Percentiles rank a stretch among this genome's conserved stretches.
These are phyloP conservation scores for Taiozyma sp. DNA, from an alignment of 1,139 yeast genomes.

Conservation along the genomic window DNA sequence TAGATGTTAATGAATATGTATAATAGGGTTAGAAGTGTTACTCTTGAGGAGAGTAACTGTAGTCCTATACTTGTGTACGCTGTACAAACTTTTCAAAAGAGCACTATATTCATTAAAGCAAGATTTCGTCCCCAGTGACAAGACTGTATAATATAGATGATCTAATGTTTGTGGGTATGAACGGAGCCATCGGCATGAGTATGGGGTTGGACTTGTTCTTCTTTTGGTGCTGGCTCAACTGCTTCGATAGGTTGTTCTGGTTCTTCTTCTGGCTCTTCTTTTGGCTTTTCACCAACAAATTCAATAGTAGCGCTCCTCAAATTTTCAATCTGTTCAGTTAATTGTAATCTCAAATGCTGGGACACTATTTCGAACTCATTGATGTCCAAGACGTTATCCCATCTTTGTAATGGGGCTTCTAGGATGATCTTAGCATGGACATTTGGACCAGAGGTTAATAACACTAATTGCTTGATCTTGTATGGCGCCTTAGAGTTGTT, in stretches of 20 bases:
- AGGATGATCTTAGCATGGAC: constrained; percentile 35
- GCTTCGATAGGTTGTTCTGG: constrained; percentile 4
- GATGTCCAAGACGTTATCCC: constrained; percentile 38
- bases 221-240: constrained; percentile 1
- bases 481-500: constrained; percentile 33
- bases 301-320: constrained; percentile 30
- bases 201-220: constrained; percentile 15
- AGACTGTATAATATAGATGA: neutral
- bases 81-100: neutral
- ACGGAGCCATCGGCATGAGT: constrained; percentile 22
- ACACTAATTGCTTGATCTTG: constrained; percentile 42
- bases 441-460: constrained; percentile 72
- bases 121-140: neutral
- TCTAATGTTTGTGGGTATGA: constrained; percentile 22
- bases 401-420: constrained; percentile 36
- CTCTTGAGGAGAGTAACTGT: no score
- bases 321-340: constrained; percentile 23
- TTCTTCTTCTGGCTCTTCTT: constrained; percentile 17
- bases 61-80: no score
- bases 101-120: neutral
- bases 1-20: neutral
- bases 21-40: neutral
- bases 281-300: constrained; percentile 28
- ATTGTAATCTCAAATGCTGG: constrained; percentile 24
- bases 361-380: constrained; percentile 42